These are phyloP conservation scores for Lupinus albus DNA, from an alignment of 306 rosid genomes.

Conservation along the genomic window DNA sequence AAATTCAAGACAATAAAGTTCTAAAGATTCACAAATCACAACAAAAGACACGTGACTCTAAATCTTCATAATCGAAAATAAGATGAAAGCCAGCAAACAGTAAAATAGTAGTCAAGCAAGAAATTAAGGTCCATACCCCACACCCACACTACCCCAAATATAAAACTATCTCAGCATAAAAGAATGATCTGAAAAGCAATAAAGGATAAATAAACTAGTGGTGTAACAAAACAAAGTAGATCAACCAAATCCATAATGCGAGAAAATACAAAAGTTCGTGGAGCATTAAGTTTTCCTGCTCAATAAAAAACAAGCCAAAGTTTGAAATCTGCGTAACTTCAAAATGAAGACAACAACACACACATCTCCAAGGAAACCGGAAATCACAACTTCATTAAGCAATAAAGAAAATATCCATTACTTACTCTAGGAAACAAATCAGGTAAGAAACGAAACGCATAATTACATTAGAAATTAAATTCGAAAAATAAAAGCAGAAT, in stretches of 20 bases:
- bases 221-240: conserved; percentile 15
- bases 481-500: neutral
- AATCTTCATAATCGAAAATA: conserved; percentile 12
- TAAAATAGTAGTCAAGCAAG: neutral
- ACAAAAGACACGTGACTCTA: conserved; percentile 16
- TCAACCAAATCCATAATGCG: neutral
- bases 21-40: conserved; percentile 1
- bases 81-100: neutral
- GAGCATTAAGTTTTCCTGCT: too few species aligned
- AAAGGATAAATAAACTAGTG: neutral
- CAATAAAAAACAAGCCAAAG: conserved; percentile 9
- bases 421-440: conserved; percentile 11
- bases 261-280: too few species aligned
- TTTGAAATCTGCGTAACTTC: neutral
- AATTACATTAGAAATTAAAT: neutral
- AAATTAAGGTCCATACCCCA: conserved; percentile 16
- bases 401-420: neutral
- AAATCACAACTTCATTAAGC: conserved; percentile 7
- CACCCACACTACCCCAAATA: neutral
- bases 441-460: neutral
- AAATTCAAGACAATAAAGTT: neutral
- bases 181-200: too few species aligned
- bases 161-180: neutral
- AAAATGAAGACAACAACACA: neutral
- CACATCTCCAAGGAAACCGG: neutral